phyloP scores from a whole-genome alignment of 2,329 filamentous ascomycete species.

The Thermoascus crustaceus region DNA sequence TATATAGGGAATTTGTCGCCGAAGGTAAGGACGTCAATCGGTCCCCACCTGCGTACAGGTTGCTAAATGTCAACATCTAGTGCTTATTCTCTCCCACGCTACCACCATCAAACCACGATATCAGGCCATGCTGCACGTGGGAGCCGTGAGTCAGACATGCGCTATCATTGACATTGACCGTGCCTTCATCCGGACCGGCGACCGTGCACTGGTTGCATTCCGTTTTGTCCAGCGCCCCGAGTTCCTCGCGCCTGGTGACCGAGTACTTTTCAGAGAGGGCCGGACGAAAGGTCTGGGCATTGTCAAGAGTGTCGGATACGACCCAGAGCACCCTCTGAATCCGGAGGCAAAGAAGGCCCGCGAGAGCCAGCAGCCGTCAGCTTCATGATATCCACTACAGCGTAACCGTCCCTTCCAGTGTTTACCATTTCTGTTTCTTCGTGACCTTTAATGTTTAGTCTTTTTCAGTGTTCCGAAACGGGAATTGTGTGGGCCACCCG shows the following conservation, averaged over 20 bases:
- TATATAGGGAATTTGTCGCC: conserved; percentile 67
- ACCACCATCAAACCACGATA: conserved; percentile 97
- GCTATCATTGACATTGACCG: conserved; percentile 96
- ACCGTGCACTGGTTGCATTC: conserved; percentile 90
- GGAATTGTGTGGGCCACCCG: too few species aligned
- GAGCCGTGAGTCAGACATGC: conserved; percentile 89
- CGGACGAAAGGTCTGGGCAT: conserved; percentile 93
- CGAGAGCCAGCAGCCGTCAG: conserved; percentile 8
- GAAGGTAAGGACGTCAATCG: too few species aligned
- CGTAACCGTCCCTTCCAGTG: neutral
- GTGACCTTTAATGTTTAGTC: too few species aligned
- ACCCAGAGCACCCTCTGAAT: conserved; percentile 50
- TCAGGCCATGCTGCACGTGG: conserved; percentile 96
- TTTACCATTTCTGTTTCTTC: too few species aligned
- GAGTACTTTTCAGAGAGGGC: conserved; percentile 87
- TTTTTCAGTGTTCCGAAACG: too few species aligned
- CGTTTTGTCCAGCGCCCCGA: conserved; percentile 90
- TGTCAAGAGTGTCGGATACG: conserved; percentile 84
- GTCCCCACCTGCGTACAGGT: too few species aligned
- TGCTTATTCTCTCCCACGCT: conserved; percentile 88
- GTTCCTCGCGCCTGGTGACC: conserved; percentile 79
- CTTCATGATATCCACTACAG: neutral
- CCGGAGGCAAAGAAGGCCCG: conserved; percentile 24
- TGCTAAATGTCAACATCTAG: conserved; percentile 34
- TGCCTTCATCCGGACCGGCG: conserved; percentile 88